Evolutionary conservation across 108 stramenopile genomes (phyloP).

Genomic region (Skeletonema grethae): DNA sequence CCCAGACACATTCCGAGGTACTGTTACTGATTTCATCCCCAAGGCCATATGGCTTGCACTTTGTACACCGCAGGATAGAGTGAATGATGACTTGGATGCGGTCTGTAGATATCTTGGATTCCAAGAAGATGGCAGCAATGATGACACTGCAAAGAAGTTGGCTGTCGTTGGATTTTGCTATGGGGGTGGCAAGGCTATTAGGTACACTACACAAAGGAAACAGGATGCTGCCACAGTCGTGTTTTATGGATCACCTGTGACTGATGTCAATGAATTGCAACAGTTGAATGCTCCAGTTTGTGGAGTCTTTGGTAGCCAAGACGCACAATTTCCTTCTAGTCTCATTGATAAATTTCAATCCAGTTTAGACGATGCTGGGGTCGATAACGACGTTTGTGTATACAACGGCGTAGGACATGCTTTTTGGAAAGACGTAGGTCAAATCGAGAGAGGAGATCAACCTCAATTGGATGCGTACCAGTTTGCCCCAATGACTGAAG

Average conservation of each 20-base stretch:
- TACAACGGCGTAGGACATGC: constrained; percentile 36
- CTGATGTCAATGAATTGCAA: constrained; percentile 12
- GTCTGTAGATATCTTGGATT: constrained; percentile 13
- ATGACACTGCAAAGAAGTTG: neutral
- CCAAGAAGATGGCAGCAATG: neutral
- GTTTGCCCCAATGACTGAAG: no score
- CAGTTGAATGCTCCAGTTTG: constrained; percentile 14
- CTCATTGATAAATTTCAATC: constrained; percentile 19
- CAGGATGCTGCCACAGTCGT: constrained; percentile 37
- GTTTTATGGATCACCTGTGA: constrained; percentile 35
- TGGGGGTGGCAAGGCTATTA: constrained; percentile 42
- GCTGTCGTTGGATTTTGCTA: constrained; percentile 8
- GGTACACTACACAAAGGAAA: constrained; percentile 28
- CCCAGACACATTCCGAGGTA: constrained; percentile 35
- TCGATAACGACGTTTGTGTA: constrained; percentile 29
- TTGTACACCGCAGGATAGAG: constrained; percentile 34
- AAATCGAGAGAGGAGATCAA: constrained; percentile 20
- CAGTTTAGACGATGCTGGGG: constrained; percentile 17
- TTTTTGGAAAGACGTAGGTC: constrained; percentile 38
- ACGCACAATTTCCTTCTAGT: constrained; percentile 33
- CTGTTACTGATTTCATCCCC: constrained; percentile 24
- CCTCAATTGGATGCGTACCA: constrained; percentile 25
- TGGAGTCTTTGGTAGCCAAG: constrained; percentile 26
- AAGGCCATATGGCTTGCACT: constrained; percentile 40
- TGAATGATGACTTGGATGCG: constrained; percentile 31